These are phyloP conservation scores for Talaromyces sp. DNA, from an alignment of 2,329 filamentous ascomycete genomes.

Conservation along the genomic window DNA sequence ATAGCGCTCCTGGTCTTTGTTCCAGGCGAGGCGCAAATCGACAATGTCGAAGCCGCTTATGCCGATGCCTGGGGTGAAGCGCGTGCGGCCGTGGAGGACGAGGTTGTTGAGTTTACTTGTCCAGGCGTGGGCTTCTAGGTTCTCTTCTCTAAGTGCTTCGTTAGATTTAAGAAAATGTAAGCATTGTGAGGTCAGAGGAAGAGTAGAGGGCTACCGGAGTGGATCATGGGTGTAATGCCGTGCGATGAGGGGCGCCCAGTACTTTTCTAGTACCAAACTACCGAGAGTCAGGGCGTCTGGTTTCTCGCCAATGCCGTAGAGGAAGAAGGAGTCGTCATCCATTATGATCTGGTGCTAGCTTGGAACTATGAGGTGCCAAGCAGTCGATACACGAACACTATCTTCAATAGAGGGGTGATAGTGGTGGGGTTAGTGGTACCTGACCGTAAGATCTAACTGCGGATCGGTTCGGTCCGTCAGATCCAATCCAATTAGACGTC, in stretches of 20 bases:
- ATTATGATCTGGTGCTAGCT: background rate
- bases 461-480: constrained; percentile 7
- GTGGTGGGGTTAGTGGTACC: background rate
- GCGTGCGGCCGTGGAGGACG: constrained; percentile 22
- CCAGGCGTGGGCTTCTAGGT: constrained; percentile 22
- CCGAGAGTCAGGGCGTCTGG: constrained; percentile 27
- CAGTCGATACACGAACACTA: background rate
- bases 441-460: background rate
- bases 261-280: constrained; percentile 26
- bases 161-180: background rate
- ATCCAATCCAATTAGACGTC: background rate
- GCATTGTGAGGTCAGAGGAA: background rate
- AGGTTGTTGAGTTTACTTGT: constrained; percentile 21
- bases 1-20: constrained; percentile 24
- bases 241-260: constrained; percentile 27
- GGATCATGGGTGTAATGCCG: constrained; percentile 26
- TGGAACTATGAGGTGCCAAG: background rate
- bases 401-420: background rate
- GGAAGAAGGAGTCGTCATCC: constrained; percentile 27
- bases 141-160: constrained; percentile 17
- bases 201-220: constrained; percentile 19
- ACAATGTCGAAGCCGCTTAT: constrained; percentile 24
- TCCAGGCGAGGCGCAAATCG: constrained; percentile 24
- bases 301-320: constrained; percentile 27
- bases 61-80: constrained; percentile 20